Evolutionary conservation across 306 rosid genomes (phyloP).

Genomic region (Lotus japonicus): DNA sequence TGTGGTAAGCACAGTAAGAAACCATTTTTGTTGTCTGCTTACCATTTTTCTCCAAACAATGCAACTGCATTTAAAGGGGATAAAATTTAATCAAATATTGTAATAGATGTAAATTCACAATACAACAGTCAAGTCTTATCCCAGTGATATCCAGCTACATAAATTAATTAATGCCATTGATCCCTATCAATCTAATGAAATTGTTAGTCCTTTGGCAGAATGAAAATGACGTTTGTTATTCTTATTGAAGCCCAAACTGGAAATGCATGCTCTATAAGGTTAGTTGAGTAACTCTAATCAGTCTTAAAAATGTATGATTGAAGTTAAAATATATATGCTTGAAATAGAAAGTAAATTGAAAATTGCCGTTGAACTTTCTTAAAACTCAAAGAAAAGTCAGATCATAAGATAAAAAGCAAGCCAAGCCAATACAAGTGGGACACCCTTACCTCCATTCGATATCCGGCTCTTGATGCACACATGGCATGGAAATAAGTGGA

Average conservation of each 20-base stretch:
- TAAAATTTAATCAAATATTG: conserved; percentile 11
- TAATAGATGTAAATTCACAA: conserved; percentile 2
- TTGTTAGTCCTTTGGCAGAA: not conserved
- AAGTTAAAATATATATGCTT: not conserved
- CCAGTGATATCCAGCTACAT: not conserved
- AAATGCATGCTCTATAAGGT: conserved; percentile 9
- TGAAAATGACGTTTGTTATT: not conserved
- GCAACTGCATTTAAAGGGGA: conserved; percentile 63
- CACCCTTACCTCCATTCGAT: conserved; percentile 89
- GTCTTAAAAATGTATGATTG: not conserved
- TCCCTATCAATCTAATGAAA: not conserved
- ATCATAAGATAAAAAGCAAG: conserved; percentile 3
- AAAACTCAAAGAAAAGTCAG: not conserved
- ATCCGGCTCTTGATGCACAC: conserved; percentile 99
- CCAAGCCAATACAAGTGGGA: conserved; percentile 3
- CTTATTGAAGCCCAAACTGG: not conserved
- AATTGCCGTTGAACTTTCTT: not conserved
- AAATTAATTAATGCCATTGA: not conserved
- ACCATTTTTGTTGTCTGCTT: conserved; percentile 88
- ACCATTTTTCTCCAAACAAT: conserved; percentile 89
- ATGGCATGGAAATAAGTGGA: conserved; percentile 99
- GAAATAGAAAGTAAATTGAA: conserved; percentile 7
- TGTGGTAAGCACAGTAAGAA: conserved; percentile 96
- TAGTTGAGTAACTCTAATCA: not conserved
- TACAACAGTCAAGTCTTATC: not conserved